Percentiles rank a stretch among this genome's conserved stretches.
phyloP scores from a whole-genome alignment of 176 grass and related monocot genomes.

The Miscanthus lutarioriparius region DNA sequence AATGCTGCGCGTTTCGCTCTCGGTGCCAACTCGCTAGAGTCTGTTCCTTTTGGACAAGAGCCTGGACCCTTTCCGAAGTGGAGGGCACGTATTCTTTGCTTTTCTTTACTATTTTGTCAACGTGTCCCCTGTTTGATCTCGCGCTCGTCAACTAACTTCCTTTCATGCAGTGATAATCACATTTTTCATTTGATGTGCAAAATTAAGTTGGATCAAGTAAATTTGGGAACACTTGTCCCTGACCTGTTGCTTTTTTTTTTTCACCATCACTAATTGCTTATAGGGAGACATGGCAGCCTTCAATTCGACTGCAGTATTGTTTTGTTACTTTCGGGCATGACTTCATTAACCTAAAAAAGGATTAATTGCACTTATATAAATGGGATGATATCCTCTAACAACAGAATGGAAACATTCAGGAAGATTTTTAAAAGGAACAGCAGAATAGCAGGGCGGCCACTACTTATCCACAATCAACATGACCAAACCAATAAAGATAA shows the following conservation, averaged over 20 bases:
- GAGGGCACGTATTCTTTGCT: neutral
- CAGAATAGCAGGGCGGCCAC: neutral
- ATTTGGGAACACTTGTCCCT: neutral
- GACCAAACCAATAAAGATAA: neutral
- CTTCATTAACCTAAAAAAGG: neutral
- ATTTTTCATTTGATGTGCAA: no score
- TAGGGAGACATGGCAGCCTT: no score
- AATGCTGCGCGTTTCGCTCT: neutral
- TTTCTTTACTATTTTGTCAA: neutral
- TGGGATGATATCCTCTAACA: no score
- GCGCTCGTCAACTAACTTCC: neutral
- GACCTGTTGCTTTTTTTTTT: no score
- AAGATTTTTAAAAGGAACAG: neutral
- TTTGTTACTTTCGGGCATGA: no score
- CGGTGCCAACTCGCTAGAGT: neutral
- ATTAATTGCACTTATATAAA: neutral
- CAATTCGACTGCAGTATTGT: no score
- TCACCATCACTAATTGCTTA: no score
- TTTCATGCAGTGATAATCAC: no score
- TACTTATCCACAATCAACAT: neutral
- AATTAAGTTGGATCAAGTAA: no score
- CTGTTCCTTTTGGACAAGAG: neutral
- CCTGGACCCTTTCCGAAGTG: neutral
- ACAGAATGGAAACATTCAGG: neutral
- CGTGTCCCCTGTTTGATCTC: neutral